Evolutionary conservation across 164 flowering plant species (phyloP).

Genomic region (Vitis labrusca): DNA sequence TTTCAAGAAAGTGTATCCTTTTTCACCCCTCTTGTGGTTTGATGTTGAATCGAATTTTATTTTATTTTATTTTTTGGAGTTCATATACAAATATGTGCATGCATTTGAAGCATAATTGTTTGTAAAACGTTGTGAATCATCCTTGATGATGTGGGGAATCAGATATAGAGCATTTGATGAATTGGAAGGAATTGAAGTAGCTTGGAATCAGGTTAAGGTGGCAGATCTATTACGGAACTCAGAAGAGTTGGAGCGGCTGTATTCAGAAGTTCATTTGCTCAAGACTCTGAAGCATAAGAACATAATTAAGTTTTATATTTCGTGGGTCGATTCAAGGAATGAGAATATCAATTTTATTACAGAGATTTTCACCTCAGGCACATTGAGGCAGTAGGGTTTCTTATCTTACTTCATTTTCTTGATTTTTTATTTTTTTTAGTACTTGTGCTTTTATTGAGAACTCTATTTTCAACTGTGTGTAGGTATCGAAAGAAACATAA

Average conservation of each 20-base stretch:
- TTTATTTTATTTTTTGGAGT: neutral
- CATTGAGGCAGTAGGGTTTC: conserved; percentile 77
- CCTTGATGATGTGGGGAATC: conserved; percentile 39
- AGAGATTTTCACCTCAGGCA: conserved; percentile 97
- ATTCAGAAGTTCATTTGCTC: conserved; percentile 92
- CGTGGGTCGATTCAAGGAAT: conserved; percentile 76
- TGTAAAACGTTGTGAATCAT: conserved; percentile 1
- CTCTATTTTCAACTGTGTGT: neutral
- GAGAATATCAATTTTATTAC: conserved; percentile 86
- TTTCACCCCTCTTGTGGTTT: neutral
- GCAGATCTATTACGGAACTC: conserved; percentile 68
- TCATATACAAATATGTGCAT: neutral
- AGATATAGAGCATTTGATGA: conserved; percentile 97
- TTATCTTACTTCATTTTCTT: neutral
- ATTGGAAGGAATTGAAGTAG: conserved; percentile 95
- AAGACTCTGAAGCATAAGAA: conserved; percentile 96
- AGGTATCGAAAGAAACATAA: conserved; percentile 95
- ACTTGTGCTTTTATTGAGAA: neutral
- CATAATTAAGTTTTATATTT: conserved; percentile 88
- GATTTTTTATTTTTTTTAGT: neutral
- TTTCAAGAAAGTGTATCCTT: conserved; percentile 98
- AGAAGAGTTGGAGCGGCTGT: conserved; percentile 81
- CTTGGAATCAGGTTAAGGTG: conserved; percentile 97
- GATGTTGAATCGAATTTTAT: neutral
- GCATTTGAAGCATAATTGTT: neutral